A percentile compares a stretch with the other conserved stretches of the same genome.
Conservation (phyloP, 495 filamentous ascomycete genomes). For the Cladorrhinum samala region DNA sequence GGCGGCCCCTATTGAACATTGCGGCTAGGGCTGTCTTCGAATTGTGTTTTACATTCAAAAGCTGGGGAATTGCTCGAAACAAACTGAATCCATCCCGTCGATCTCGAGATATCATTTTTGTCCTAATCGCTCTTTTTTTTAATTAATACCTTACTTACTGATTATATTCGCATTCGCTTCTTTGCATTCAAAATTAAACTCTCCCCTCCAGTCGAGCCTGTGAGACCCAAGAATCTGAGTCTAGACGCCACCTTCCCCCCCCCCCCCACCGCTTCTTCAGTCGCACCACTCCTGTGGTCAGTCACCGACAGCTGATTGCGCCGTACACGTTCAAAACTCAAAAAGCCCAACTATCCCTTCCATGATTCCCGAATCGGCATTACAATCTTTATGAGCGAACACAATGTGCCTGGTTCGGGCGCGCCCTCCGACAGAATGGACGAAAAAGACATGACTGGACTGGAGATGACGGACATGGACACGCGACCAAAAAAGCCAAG, state of each 20-base stretch:
- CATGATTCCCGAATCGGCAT: conserved; percentile 3
- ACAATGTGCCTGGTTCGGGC: conserved; percentile 19
- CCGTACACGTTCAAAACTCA: background rate
- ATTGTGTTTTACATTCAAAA: background rate
- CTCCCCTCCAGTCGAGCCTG: no score
- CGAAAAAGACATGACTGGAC: conserved; percentile 8
- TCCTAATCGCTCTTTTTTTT: background rate
- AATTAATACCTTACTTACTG: background rate
- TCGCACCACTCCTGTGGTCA: background rate
- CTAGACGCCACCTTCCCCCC: background rate
- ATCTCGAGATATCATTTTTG: background rate
- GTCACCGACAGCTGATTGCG: background rate
- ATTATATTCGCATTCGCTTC: no score
- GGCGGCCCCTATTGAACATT: background rate
- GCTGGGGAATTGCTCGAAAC: background rate
- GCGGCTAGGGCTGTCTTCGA: conserved; percentile 2
- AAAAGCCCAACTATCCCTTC: background rate
- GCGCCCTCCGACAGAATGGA: conserved; percentile 22
- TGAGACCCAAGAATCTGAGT: no score
- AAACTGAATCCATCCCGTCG: no score
- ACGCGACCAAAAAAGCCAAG: background rate
- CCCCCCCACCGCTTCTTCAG: background rate
- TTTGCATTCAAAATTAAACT: no score
- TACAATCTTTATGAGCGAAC: conserved; percentile 11
- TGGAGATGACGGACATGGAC: conserved; percentile 6